Base-by-base conservation (phyloP, 75 land plant species). In the Isoetes taiwanensis region DNA sequence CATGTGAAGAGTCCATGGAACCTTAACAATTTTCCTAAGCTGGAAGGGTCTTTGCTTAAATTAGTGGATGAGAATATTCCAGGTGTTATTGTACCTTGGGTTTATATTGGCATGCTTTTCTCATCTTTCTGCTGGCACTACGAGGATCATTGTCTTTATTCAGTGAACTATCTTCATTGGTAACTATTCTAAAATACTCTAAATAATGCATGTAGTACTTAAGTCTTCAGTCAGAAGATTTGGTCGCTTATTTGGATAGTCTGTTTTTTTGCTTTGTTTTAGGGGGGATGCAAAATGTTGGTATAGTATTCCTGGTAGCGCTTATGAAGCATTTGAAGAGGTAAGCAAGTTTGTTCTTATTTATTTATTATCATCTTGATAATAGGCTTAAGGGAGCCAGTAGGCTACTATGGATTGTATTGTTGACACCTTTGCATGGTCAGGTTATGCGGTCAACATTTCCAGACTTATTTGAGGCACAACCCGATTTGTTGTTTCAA, bases 121-220 rank as follows among this genome's bases (percentile, higher is more conserved):
- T 93, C 98, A 14, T 74, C 98, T 31, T 93, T 93, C 59, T 93
- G 98, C 64, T 93, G 98, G 98, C 98, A 93, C 75, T 79, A 89
- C 72, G 98, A 93, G 65, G 98, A 93, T 61, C 98, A 93, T 43
- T 93, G 98, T 64, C 87, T 93, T 63, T 93, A 93, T 64, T 93
- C 98, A 28, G 81, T 93, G 71, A 93, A 93, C 67, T 93, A 93
- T 52, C 58, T 84, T 19, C 98, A 93, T 71, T 80, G 96, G 98
- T 93, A 81, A n/a, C n/a, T n/a, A n/a, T n/a, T n/a, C n/a, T n/a
- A n/a, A n/a, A n/a, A n/a, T n/a, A n/a, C n/a, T n/a, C n/a, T n/a
- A n/a, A n/a, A n/a, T n/a, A n/a, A n/a, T n/a, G n/a, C n/a, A n/a
- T n/a, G n/a, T n/a, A n/a, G n/a, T n/a, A n/a, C n/a, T n/a, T n/a